Evolutionary conservation across 2,329 filamentous ascomycete species (phyloP).

Genomic region (Neonectria hederae): DNA sequence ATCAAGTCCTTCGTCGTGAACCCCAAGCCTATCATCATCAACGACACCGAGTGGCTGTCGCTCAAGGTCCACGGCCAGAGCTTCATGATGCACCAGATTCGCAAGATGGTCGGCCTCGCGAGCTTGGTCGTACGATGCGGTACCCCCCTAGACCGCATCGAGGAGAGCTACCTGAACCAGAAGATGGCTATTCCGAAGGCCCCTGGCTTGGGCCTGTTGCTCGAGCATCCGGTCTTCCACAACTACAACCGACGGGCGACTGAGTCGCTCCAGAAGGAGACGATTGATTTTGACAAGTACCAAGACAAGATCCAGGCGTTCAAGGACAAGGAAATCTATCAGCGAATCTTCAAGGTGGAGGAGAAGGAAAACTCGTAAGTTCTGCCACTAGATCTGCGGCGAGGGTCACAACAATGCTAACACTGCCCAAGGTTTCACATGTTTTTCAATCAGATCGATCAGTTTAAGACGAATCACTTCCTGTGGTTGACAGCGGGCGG

Average conservation of each 20-base stretch:
- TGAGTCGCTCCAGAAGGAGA: conserved; percentile 69
- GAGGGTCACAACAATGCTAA: conserved; percentile 22
- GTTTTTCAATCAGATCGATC: conserved; percentile 83
- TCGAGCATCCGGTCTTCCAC: conserved; percentile 92
- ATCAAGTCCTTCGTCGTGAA: conserved; percentile 93
- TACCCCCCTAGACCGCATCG: conserved; percentile 75
- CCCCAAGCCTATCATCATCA: conserved; percentile 79
- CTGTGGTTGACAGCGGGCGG: conserved; percentile 78
- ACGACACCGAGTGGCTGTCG: conserved; percentile 93
- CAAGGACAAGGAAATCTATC: conserved; percentile 92
- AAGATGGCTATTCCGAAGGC: conserved; percentile 93
- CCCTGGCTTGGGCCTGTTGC: conserved; percentile 84
- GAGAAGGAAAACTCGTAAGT: conserved; percentile 87
- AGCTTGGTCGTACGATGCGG: conserved; percentile 86
- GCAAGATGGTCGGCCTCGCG: conserved; percentile 98
- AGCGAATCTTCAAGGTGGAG: conserved; percentile 89
- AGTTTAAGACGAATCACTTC: conserved; percentile 76
- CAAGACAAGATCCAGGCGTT: conserved; percentile 85
- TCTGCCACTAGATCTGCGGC: background rate
- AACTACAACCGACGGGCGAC: conserved; percentile 82
- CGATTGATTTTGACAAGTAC: conserved; percentile 81
- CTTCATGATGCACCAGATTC: conserved; percentile 99
- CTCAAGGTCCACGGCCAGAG: conserved; percentile 96
- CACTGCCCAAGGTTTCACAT: conserved; percentile 69
- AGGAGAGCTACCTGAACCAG: conserved; percentile 75